Evolutionary conservation across 305 asterid species (phyloP).

Genomic region (Lippia alba): DNA sequence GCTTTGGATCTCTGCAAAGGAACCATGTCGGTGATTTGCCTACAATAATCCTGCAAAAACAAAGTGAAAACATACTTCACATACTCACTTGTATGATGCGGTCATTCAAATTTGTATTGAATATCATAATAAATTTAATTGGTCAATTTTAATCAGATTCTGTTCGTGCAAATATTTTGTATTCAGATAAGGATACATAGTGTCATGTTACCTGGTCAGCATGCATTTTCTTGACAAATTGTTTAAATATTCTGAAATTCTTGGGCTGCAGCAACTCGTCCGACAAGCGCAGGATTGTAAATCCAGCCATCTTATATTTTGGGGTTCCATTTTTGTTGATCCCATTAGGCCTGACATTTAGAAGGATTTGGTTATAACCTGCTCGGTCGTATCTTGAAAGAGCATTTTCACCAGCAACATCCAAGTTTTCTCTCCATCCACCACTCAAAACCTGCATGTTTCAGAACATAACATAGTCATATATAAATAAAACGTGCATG

Average conservation of each 20-base stretch:
- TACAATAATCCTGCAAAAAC: slow-evolving; percentile 46
- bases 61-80: background rate
- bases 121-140: no score
- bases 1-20: slow-evolving; percentile 56
- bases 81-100: no score
- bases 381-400: slow-evolving; percentile 62
- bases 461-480: no score
- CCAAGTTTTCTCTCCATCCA: slow-evolving; percentile 72
- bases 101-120: no score
- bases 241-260: slow-evolving; percentile 55
- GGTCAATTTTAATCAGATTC: no score
- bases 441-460: slow-evolving; percentile 59
- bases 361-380: slow-evolving; percentile 72
- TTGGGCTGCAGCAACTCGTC: slow-evolving; percentile 44
- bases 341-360: slow-evolving; percentile 80
- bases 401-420: slow-evolving; percentile 85
- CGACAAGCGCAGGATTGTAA: slow-evolving; percentile 67
- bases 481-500: no score
- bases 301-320: slow-evolving; percentile 56
- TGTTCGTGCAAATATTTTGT: no score
- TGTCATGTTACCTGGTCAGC: slow-evolving; percentile 57
- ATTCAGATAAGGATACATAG: no score
- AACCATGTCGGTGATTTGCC: slow-evolving; percentile 45
- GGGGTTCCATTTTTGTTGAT: slow-evolving; percentile 47
- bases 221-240: slow-evolving; percentile 72